A percentile compares a stretch with the other conserved stretches of the same genome.
These are phyloP conservation scores for Talaromyces trachyspermus DNA, from an alignment of 495 filamentous ascomycete species.

Conservation along the genomic window DNA sequence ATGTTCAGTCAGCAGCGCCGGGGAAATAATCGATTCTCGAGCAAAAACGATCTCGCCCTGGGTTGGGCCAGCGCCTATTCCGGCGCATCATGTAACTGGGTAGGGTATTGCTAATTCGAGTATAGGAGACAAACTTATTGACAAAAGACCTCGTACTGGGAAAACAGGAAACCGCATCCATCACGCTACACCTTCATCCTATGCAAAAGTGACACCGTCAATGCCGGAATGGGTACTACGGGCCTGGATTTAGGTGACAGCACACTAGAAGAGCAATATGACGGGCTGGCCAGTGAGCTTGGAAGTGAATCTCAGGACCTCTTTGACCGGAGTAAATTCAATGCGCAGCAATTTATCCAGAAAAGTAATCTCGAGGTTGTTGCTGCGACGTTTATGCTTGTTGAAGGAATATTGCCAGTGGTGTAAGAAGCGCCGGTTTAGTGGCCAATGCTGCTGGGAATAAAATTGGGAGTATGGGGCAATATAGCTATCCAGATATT, in stretches of 20 bases:
- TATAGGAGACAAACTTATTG: background rate
- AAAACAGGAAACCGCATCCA: slow-evolving; percentile 7
- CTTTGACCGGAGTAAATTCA: slow-evolving; percentile 9
- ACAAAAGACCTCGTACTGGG: background rate
- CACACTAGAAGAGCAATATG: background rate
- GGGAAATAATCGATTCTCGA: background rate
- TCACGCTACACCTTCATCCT: slow-evolving; percentile 10
- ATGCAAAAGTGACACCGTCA: background rate
- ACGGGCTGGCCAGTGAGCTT: slow-evolving; percentile 1
- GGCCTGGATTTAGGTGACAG: too few relatives aligned
- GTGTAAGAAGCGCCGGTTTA: background rate
- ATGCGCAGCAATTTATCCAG: slow-evolving; percentile 5
- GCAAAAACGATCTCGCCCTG: background rate
- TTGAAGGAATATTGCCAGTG: slow-evolving; percentile 9
- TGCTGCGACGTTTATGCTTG: slow-evolving; percentile 8
- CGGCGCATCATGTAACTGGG: slow-evolving; percentile 1
- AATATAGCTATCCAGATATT: background rate
- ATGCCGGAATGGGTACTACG: too few relatives aligned
- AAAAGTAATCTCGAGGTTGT: slow-evolving; percentile 8
- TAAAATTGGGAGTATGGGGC: slow-evolving; percentile 5
- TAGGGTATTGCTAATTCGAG: too few relatives aligned
- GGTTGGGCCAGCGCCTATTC: slow-evolving; percentile 8
- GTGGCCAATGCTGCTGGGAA: slow-evolving; percentile 2
- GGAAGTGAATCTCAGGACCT: slow-evolving; percentile 7
- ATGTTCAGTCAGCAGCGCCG: background rate